These are phyloP conservation scores for Neurospora sp. DNA, from an alignment of 495 filamentous ascomycete genomes.

Conservation along the genomic window DNA sequence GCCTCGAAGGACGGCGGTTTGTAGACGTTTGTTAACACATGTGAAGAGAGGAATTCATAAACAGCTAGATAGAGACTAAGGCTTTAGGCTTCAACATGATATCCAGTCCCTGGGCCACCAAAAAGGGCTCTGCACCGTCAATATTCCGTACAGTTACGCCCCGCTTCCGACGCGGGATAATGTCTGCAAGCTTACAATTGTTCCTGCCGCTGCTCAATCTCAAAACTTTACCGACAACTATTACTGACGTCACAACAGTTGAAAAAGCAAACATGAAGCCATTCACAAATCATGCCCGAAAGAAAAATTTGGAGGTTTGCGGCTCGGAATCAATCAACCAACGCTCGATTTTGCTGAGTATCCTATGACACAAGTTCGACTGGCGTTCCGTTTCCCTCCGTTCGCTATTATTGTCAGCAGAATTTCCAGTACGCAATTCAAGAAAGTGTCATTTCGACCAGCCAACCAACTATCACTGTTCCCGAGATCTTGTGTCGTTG, in stretches of 20 bases:
- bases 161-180: neutral
- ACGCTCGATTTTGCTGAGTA: neutral
- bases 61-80: neutral
- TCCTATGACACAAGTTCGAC: neutral
- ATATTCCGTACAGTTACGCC: neutral
- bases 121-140: neutral
- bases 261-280: neutral
- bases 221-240: neutral
- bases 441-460: neutral
- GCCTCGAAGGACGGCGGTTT: neutral
- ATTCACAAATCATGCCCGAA: neutral
- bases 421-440: neutral
- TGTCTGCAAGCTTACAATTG: neutral
- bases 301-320: neutral
- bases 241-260: neutral
- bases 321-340: neutral
- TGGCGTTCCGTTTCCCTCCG: neutral
- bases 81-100: neutral
- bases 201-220: neutral
- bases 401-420: neutral
- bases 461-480: neutral
- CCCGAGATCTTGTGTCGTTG: neutral
- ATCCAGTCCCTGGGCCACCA: fast-evolving
- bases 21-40: neutral
- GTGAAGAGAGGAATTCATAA: neutral